Conservation (phyloP, 2,329 filamentous ascomycete species). For the Sordariomycetes sp. region DNA sequence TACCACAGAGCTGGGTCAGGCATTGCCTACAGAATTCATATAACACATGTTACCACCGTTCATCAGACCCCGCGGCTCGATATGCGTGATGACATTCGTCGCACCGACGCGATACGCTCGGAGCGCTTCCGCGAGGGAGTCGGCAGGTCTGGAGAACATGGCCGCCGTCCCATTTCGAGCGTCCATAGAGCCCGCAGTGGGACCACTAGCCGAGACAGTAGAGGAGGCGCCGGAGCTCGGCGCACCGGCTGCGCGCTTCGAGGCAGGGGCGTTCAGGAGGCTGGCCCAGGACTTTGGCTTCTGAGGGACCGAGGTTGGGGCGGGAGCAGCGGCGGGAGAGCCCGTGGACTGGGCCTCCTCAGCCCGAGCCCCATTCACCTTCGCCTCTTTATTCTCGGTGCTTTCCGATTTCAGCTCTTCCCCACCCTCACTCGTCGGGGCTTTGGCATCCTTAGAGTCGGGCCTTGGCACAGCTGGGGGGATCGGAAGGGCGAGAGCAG, state of each 20-base stretch:
- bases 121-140: conserved; percentile 64
- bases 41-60: conserved; percentile 99
- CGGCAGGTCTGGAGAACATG: conserved; percentile 27
- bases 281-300: conserved; percentile 9
- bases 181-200: conserved; percentile 2
- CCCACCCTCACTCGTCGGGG: background rate
- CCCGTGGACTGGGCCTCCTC: conserved; percentile 9
- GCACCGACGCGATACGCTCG: conserved; percentile 55
- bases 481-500: conserved; percentile 24
- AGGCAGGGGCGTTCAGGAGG: conserved; percentile 5
- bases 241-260: background rate
- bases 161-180: conserved; percentile 14
- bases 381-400: background rate
- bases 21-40: conserved; percentile 83
- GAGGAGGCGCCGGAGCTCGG: background rate
- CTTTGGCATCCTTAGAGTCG: conserved; percentile 14
- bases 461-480: conserved; percentile 31
- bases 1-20: background rate
- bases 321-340: conserved; percentile 3
- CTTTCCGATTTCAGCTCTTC: background rate
- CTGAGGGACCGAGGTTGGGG: conserved; percentile 10
- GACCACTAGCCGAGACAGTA: conserved; percentile 13
- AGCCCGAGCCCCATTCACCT: conserved; percentile 6
- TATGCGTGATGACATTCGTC: conserved; percentile 58
- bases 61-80: conserved; percentile 85